phyloP scores from a whole-genome alignment of 495 filamentous ascomycete species.

The Xylaria flabelliformis region DNA sequence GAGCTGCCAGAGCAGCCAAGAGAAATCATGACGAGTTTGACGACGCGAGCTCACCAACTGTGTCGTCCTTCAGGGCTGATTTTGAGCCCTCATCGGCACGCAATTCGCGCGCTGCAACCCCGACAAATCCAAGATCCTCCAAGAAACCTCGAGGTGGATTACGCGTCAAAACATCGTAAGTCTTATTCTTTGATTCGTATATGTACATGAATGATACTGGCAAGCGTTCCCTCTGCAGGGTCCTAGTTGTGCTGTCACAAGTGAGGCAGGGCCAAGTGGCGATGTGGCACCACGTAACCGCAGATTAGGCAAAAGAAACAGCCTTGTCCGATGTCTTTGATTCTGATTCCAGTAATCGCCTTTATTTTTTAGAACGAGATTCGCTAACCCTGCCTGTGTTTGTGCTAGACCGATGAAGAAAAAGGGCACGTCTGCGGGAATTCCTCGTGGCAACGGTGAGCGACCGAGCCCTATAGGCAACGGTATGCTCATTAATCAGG shows the following conservation, averaged over 20 bases:
- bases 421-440: constrained; percentile 58
- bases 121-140: constrained; percentile 54
- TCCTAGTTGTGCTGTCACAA: constrained; percentile 38
- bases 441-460: constrained; percentile 58
- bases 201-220: constrained; percentile 23
- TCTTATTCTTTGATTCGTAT: constrained; percentile 34
- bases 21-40: constrained; percentile 55
- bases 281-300: constrained; percentile 47
- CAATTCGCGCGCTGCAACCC: constrained; percentile 63
- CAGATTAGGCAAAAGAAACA: constrained; percentile 25
- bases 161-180: constrained; percentile 75
- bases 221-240: constrained; percentile 29
- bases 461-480: constrained; percentile 56
- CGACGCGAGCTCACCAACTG: constrained; percentile 52
- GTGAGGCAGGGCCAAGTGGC: constrained; percentile 44
- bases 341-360: background rate
- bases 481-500: constrained; percentile 50
- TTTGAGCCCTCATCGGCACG: constrained; percentile 50
- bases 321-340: background rate
- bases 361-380: background rate
- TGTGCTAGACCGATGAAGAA: constrained; percentile 61
- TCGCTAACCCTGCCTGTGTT: constrained; percentile 30
- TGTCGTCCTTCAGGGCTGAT: constrained; percentile 47
- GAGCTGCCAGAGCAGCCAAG: constrained; percentile 49
- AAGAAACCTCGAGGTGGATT: constrained; percentile 64